These are phyloP conservation scores for Aureobasidium sp. DNA, from an alignment of 2,329 filamentous ascomycete genomes.

Conservation along the genomic window DNA sequence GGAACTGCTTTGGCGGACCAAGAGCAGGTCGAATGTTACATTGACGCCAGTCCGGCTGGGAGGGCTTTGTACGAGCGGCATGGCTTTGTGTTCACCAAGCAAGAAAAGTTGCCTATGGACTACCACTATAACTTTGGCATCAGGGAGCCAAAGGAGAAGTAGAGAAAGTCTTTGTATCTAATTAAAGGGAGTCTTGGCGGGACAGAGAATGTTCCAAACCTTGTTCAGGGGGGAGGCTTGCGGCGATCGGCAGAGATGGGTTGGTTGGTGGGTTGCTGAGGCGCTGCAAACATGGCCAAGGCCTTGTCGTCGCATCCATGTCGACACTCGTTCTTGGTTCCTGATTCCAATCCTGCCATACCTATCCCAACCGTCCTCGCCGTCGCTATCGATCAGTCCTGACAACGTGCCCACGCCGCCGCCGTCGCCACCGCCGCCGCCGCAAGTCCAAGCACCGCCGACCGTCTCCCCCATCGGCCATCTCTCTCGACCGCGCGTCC, in stretches of 20 bases:
- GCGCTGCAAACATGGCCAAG: background rate
- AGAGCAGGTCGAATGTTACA: background rate
- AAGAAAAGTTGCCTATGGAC: background rate
- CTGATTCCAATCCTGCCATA: background rate
- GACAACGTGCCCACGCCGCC: background rate
- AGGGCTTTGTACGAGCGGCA: background rate
- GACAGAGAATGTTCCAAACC: background rate
- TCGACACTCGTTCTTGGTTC: background rate
- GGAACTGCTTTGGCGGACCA: background rate
- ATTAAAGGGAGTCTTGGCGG: background rate
- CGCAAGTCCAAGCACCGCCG: background rate
- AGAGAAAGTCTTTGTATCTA: background rate
- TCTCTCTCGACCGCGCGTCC: background rate
- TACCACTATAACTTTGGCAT: background rate
- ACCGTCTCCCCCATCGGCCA: background rate
- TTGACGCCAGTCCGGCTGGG: background rate
- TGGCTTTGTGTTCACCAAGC: background rate
- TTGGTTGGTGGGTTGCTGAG: background rate
- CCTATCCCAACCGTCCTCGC: background rate
- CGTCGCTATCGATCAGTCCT: background rate
- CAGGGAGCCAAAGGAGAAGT: background rate
- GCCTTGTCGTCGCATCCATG: conserved; percentile 4
- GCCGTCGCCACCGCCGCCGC: background rate
- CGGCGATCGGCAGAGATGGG: conserved; percentile 3
- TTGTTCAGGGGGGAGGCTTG: background rate